These are phyloP conservation scores for Ceratocystis diversiconidia DNA, from an alignment of 2,329 filamentous ascomycete genomes.

Conservation along the genomic window DNA sequence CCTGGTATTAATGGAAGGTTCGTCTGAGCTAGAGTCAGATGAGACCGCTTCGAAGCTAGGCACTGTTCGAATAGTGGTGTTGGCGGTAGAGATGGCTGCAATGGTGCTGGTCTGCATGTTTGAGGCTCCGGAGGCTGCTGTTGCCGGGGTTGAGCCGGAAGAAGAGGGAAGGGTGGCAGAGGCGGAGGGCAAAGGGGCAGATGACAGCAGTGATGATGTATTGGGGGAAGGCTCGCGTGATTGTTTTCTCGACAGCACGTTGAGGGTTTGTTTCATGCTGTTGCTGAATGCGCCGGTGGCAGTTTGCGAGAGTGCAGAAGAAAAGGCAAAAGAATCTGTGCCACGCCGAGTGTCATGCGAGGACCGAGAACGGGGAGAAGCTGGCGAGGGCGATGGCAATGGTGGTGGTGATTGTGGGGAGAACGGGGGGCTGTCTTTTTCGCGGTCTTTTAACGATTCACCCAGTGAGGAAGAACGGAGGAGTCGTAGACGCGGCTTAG, in stretches of 20 bases:
- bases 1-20: slow-evolving; percentile 25
- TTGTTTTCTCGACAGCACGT: slow-evolving; percentile 22
- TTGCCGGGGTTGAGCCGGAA: slow-evolving; percentile 16
- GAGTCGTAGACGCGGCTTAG: slow-evolving; percentile 15
- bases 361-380: slow-evolving; percentile 1
- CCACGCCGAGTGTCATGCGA: slow-evolving; percentile 1
- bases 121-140: slow-evolving; percentile 21
- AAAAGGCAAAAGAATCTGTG: slow-evolving; percentile 23
- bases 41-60: slow-evolving; percentile 38
- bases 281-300: slow-evolving; percentile 28
- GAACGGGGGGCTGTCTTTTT: neutral
- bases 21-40: slow-evolving; percentile 32
- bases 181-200: slow-evolving; percentile 22
- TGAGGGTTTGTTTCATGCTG: slow-evolving; percentile 27
- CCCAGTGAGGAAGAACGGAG: slow-evolving; percentile 13
- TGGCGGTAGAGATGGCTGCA: slow-evolving; percentile 9
- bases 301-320: slow-evolving; percentile 24
- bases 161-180: neutral
- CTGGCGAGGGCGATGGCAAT: neutral
- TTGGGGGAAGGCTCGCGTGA: slow-evolving; percentile 20
- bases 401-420: neutral
- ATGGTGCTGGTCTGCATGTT: slow-evolving; percentile 22
- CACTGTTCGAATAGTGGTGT: slow-evolving; percentile 42
- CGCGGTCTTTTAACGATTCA: slow-evolving; percentile 7
- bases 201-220: slow-evolving; percentile 20